Base-by-base conservation (phyloP, 2,329 filamentous ascomycete genomes). In the Monilinia fructigena region DNA sequence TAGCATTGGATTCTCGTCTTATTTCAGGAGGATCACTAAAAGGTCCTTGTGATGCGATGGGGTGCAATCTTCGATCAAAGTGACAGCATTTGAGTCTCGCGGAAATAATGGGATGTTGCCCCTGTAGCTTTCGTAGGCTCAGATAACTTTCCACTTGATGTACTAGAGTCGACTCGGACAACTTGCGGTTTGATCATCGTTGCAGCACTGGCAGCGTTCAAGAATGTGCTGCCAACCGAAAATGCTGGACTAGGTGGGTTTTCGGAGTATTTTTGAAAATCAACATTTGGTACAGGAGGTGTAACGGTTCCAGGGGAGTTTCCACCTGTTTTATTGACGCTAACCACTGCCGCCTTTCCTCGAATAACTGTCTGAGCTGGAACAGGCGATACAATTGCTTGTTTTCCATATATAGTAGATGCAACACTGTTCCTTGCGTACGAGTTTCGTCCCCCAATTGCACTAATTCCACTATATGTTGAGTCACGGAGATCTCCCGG, bases 361-460 rank as follows among this genome's bases (percentile, higher is more conserved):
- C 93, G 87, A 76, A 94, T 90, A 67, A 92, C 90, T 63, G 93
- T 95, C 74, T 95, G 92, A 0, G 93, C 92, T 0, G 93, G 89
- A 66, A 89, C 80, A 2, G 82, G 90, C 76, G 83, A 93, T 72
- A 97, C 86, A 63, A 96, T 87, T 20, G 92, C 93, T 74, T 96
- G 92, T 80, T 93, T 94, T 71, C 92, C 91, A 76, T 97, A 98
- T 63, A 97, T 92, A 26, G 94, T 97, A 1, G 93, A 97, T 4
- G 93, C 93, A 70, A 98, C 90, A 75, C 91, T 93, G 59, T 85
- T 88, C 66, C 87, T 83, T 48, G 85, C 86, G 68, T 83, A 86
- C 0, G 86, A 89, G 0, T 85, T 86, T 66, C 86, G 82, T 74
- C 88, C 86, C 5, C 45, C 58, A 38, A 60, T 38, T 7, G 6